Evolutionary conservation across 768 basidiomycete genomes (phyloP), one percentile per base, ranked within the genome.

Genomic region (Brasilioporus rufonigricans): DNA sequence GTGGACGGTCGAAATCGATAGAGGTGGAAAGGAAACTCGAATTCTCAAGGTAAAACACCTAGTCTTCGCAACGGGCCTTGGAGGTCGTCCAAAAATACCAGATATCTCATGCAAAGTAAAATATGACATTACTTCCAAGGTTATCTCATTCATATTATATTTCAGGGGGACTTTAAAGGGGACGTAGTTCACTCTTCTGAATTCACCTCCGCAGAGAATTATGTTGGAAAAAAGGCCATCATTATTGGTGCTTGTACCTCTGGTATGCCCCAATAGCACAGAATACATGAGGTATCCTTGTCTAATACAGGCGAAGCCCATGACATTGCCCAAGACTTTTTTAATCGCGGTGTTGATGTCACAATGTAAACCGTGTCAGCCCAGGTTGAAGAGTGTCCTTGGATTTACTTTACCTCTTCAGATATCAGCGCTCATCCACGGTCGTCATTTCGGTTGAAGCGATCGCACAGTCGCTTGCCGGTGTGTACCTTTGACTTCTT

Each of bases 231-330:
- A 73, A 86, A 82, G 60, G 85, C 80, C 6, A 73, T 87, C 1
- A 74, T 89, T n/a, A 73, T 89, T 3, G 86, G 87, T 14, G 79
- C 86, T n/a, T 82, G 83, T 40, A 85, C 80, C 48, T 85, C 85
- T 19, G 79, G 79, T 80, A 61, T n/a, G 67, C 56, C 21, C 12
- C n/a, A 2, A 16, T 49, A 24, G 5, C 12, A 29, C 23, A 32
- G 33, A 31, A n/a, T n/a, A 14, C 5, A 19, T 11, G 6, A 39
- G 10, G 18, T 3, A 26, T 57, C 51, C 23, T 23, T 52, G 24
- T 55, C 55, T 55, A 23, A 65, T 58, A 56, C 43, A 21, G 9
- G 12, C 27, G 8, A 57, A 70, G 72, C 54, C 7, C 74, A 73
- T 48, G 76, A 77, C 26, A 68, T 78, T 18, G 69, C 74, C 2